Evolutionary conservation across 495 filamentous ascomycete genomes (phyloP), one percentile per base, ranked within the genome.

Genomic region (Penicillium goetzii): DNA sequence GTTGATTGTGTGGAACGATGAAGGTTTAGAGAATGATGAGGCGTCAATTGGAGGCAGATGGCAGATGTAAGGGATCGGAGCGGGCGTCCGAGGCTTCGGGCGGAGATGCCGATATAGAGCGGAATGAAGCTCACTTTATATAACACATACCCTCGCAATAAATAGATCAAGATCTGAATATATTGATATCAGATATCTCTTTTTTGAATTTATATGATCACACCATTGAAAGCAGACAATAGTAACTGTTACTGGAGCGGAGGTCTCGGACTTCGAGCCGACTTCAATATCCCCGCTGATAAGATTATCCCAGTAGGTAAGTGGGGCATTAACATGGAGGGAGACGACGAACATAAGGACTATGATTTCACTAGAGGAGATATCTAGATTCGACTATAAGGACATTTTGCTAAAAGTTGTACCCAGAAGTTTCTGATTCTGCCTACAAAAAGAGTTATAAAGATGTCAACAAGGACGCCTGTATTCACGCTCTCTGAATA

Each of bases 71-170:
- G 26, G 34, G 19, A 15, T 58, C 56, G 40, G 56, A n/a, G 56
- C 15, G 40, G n/a, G n/a, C 8, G 30, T 49, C 41, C 56, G 56
- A 58, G 25, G 50, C 12, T 21, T 57, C 47, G 34, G 32, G 26
- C 36, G 56, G 30, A 23, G 30, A 23, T 47, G 26, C 56, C 56
- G 56, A 58, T 36, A 6, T 5, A 12, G 14, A 15, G 28, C 15
- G 8, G 43, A 19, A 19, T 23, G 23, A 25, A 11, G n/a, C n/a
- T 10, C 2, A 10, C 19, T 10, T 32, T 0, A 7, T 32, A 7
- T 32, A 7, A 4, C 30, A 32, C 2, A 32, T 32, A 32, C 30
- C 6, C 6, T 7, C 9, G 1, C 30, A 32, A 32, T 6, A 30
- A 30, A 6, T 30, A 30, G 28, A 30, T 30, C 28, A 30, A 30